phyloP scores from a whole-genome alignment of 2,329 filamentous ascomycete genomes.

The Diaporthe nobilis region DNA sequence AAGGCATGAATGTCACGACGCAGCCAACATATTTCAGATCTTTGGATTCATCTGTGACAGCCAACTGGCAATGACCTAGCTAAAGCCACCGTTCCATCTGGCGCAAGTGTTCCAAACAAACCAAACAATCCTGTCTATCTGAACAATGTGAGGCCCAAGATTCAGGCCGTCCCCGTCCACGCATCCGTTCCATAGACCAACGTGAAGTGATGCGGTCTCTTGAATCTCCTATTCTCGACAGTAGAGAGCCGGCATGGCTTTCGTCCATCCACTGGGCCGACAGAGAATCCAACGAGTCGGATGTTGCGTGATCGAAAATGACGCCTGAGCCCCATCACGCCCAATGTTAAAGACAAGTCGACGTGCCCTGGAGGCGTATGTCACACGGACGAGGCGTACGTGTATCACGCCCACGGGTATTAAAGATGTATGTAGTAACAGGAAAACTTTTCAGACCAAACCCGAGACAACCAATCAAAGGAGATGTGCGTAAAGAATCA shows the following conservation, averaged over 20 bases:
- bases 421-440: slow-evolving; percentile 34
- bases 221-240: slow-evolving; percentile 5
- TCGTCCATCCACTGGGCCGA: background rate
- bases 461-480: slow-evolving; percentile 19
- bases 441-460: slow-evolving; percentile 13
- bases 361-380: background rate
- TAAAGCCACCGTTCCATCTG: slow-evolving; percentile 36
- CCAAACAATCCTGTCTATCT: slow-evolving; percentile 30
- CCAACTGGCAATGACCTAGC: slow-evolving; percentile 37
- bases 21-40: background rate
- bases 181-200: background rate
- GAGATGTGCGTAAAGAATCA: background rate
- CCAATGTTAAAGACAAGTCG: background rate
- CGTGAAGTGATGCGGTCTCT: background rate
- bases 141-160: slow-evolving; percentile 27
- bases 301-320: slow-evolving; percentile 13
- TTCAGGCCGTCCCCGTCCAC: slow-evolving; percentile 8
- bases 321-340: background rate
- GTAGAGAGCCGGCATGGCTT: slow-evolving; percentile 7
- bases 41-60: slow-evolving; percentile 35
- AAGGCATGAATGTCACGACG: slow-evolving; percentile 2
- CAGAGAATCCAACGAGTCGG: slow-evolving; percentile 4
- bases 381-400: background rate
- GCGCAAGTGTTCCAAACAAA: slow-evolving; percentile 21
- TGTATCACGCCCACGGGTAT: slow-evolving; percentile 15